Conservation (phyloP, 352 stramenopile species). For the Halophytophthora batemanensis region DNA sequence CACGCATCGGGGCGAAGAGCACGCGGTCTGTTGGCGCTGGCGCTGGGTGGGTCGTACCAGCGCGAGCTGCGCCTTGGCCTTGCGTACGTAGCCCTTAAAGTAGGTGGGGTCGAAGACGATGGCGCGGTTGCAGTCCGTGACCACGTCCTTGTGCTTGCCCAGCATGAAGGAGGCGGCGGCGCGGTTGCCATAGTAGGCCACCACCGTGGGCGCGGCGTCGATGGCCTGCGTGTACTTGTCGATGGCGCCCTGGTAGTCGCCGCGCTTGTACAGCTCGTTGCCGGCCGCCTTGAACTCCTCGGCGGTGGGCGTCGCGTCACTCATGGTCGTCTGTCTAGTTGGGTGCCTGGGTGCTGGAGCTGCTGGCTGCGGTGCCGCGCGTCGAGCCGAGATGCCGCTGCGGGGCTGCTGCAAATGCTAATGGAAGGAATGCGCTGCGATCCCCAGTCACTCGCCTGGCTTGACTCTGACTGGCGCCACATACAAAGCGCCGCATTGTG, state of each 20-base stretch:
- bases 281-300: slow-evolving; percentile 85
- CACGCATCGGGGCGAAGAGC: neutral
- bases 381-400: no score
- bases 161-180: slow-evolving; percentile 91
- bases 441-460: no score
- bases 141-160: slow-evolving; percentile 84
- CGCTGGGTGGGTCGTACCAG: slow-evolving; percentile 32
- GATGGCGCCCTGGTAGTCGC: slow-evolving; percentile 88
- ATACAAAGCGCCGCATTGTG: no score
- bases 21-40: no score
- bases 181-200: slow-evolving; percentile 89
- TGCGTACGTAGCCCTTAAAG: slow-evolving; percentile 90
- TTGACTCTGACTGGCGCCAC: no score
- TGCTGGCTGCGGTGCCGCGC: no score
- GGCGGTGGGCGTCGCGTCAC: slow-evolving; percentile 37
- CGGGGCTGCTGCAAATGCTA: no score
- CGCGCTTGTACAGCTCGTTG: slow-evolving; percentile 91
- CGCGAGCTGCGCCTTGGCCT: slow-evolving; percentile 84
- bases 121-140: slow-evolving; percentile 88
- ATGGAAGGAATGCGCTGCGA: no score
- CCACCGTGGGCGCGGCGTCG: slow-evolving; percentile 76
- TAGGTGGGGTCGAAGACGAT: slow-evolving; percentile 89
- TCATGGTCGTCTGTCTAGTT: slow-evolving; percentile 25
- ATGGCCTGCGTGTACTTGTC: slow-evolving; percentile 91
- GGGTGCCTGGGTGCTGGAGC: no score